Evolutionary conservation across 208 protist species (phyloP).

Genomic region (Trypanosoma melophagium): DNA sequence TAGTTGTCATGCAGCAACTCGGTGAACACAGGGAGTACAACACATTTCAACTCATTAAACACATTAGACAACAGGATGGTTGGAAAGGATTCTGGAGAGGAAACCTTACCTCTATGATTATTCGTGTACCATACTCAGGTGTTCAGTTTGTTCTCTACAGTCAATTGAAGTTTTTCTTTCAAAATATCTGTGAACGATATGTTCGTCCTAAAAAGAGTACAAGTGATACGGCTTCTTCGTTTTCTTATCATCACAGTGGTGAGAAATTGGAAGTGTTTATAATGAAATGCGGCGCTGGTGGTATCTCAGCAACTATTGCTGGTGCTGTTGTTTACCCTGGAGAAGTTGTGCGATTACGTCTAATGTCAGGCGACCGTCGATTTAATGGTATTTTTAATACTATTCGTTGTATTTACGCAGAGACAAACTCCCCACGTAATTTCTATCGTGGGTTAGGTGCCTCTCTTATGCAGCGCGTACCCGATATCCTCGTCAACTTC

Average conservation of each 20-base stretch:
- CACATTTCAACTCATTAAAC: slow-evolving; percentile 36
- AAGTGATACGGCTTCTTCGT: not conserved
- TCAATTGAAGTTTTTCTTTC: slow-evolving; percentile 76
- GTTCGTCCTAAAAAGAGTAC: not conserved
- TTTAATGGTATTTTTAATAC: slow-evolving; percentile 72
- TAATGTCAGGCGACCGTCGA: slow-evolving; percentile 80
- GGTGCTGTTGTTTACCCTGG: slow-evolving; percentile 81
- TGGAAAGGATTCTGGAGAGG: slow-evolving; percentile 85
- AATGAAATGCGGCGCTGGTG: slow-evolving; percentile 86
- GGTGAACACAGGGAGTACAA: slow-evolving; percentile 60
- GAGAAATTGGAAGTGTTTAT: slow-evolving; percentile 72
- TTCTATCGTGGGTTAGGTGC: slow-evolving; percentile 87
- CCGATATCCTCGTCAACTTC: slow-evolving; percentile 86
- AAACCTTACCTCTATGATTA: slow-evolving; percentile 88
- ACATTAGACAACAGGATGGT: slow-evolving; percentile 66
- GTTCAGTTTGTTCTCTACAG: slow-evolving; percentile 87
- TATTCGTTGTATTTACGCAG: slow-evolving; percentile 55
- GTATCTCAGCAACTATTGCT: slow-evolving; percentile 77
- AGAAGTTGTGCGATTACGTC: slow-evolving; percentile 85
- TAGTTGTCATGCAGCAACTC: slow-evolving; percentile 86
- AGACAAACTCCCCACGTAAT: slow-evolving; percentile 77
- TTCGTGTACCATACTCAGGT: slow-evolving; percentile 87
- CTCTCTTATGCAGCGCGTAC: slow-evolving; percentile 83
- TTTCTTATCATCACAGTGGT: slow-evolving; percentile 1
- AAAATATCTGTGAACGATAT: slow-evolving; percentile 40